Conservation (phyloP, 1,139 yeast genomes). For the Nadsonia starkeyi-henricii region DNA sequence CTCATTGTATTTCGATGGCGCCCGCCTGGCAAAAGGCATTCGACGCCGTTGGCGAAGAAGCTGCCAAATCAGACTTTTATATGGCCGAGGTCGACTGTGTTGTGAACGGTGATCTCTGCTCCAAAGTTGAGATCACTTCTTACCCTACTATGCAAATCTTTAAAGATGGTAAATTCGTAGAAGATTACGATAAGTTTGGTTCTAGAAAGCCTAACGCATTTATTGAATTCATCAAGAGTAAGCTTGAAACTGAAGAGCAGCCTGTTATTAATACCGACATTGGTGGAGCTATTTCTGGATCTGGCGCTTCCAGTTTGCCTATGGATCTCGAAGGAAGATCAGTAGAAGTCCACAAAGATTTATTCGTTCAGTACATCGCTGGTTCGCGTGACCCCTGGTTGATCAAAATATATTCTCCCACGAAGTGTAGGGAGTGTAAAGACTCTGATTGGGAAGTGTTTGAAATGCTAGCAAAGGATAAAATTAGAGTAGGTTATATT, state of each 20-base stretch:
- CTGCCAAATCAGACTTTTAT: conserved; percentile 15
- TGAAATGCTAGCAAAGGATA: no score
- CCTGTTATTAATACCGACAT: not conserved
- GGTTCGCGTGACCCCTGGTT: not conserved
- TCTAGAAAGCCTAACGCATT: conserved; percentile 6
- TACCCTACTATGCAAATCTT: conserved; percentile 25
- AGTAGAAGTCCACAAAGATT: no score
- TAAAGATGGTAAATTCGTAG: conserved; percentile 21
- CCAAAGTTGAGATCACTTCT: conserved; percentile 16
- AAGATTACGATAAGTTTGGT: conserved; percentile 11
- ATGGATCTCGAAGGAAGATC: no score
- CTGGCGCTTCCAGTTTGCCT: not conserved
- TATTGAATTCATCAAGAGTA: conserved; percentile 5
- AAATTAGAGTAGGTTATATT: not conserved
- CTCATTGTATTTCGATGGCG: conserved; percentile 25
- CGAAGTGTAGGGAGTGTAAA: not conserved
- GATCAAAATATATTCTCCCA: not conserved
- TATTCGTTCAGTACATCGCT: no score
- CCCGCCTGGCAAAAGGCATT: conserved; percentile 24
- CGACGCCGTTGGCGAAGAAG: conserved; percentile 12
- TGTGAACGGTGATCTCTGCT: conserved; percentile 28
- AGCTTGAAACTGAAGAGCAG: conserved; percentile 4
- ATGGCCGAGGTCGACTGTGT: conserved; percentile 29
- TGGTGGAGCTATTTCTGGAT: not conserved
- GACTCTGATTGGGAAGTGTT: not conserved